Conservation (phyloP, 106 monocot species). For the Dendrobium officinale region DNA sequence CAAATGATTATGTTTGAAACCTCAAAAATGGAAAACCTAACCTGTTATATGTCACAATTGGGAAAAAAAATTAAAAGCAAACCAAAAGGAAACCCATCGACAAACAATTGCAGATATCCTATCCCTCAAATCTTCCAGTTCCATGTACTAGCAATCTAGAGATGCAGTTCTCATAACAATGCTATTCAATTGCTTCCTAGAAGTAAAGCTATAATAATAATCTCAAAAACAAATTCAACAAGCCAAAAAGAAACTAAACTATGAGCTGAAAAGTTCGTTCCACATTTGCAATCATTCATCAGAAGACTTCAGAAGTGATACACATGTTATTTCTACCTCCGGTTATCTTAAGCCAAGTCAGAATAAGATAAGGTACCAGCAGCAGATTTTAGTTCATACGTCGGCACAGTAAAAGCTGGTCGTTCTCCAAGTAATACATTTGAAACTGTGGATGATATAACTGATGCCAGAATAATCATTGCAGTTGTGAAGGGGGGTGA, state of each 20-base stretch:
- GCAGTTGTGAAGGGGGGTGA: constrained; percentile 97
- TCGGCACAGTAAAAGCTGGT: constrained; percentile 88
- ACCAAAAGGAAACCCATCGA: not conserved
- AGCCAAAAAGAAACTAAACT: not conserved
- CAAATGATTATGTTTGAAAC: not conserved
- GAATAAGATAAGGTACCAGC: constrained; percentile 92
- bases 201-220: not conserved
- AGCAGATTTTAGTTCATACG: constrained; percentile 99
- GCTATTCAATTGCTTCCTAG: not conserved
- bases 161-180: not conserved
- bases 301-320: not conserved
- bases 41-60: not conserved
- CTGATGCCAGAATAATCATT: constrained; percentile 95
- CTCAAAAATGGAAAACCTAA: not conserved
- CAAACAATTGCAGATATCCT: not conserved
- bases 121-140: constrained; percentile 5
- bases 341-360: constrained; percentile 12
- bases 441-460: constrained; percentile 94
- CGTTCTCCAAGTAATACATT: constrained; percentile 88
- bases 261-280: not conserved
- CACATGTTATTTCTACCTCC: constrained; percentile 3
- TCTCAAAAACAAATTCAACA: not conserved
- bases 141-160: not conserved
- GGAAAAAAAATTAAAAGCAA: not conserved
- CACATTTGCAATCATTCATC: not conserved